phyloP scores from a whole-genome alignment of 2,329 filamentous ascomycete genomes.

The Penicillium sumatraense region DNA sequence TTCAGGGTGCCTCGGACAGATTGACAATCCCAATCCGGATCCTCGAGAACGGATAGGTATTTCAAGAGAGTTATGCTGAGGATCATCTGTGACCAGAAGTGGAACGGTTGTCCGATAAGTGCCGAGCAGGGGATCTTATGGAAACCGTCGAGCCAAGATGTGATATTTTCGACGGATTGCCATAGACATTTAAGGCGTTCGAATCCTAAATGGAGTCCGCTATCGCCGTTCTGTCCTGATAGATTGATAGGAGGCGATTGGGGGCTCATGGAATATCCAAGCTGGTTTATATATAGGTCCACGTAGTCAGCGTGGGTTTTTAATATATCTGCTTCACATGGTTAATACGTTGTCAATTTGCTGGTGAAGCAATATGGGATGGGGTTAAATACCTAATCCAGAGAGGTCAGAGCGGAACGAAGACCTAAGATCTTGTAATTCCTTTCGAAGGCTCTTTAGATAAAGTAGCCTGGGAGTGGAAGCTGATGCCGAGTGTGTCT shows the following conservation, averaged over 20 bases:
- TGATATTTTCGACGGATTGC: conserved; percentile 39
- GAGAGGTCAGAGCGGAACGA: conserved; percentile 30
- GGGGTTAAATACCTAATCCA: conserved; percentile 27
- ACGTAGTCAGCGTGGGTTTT: conserved; percentile 33
- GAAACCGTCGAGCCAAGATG: conserved; percentile 40
- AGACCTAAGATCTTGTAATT: conserved; percentile 36
- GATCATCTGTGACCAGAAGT: conserved; percentile 45
- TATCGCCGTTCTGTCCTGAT: conserved; percentile 11
- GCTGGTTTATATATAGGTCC: conserved; percentile 33
- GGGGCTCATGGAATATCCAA: conserved; percentile 30
- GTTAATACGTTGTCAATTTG: not conserved
- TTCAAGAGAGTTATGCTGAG: conserved; percentile 41
- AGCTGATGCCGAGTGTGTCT: conserved; percentile 8
- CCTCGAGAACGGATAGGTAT: conserved; percentile 40
- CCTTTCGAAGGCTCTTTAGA: conserved; percentile 34
- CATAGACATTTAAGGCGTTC: conserved; percentile 41
- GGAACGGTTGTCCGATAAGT: conserved; percentile 38
- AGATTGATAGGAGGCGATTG: conserved; percentile 15
- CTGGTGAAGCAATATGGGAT: no score
- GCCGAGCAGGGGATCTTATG: conserved; percentile 29
- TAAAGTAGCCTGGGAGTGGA: conserved; percentile 30
- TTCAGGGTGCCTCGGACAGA: conserved; percentile 38
- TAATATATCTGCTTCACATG: conserved; percentile 36
- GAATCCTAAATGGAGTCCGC: conserved; percentile 25
- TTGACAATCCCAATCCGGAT: conserved; percentile 46